Base-by-base conservation (phyloP, 306 rosid genomes). In the Cicer judaicum region DNA sequence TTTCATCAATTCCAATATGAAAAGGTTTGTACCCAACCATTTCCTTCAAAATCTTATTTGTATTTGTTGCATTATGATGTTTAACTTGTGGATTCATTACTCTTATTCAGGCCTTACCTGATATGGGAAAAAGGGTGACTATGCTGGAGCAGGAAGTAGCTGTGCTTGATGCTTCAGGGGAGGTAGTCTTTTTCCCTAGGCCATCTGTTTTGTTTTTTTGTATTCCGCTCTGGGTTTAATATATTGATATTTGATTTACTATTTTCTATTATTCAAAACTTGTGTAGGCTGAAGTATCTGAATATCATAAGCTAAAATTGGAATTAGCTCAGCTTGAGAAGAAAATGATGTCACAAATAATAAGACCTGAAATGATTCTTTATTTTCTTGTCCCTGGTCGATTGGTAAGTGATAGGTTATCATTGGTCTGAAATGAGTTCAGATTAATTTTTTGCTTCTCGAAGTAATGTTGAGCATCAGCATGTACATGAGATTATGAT, bases 1-100 rank as follows among this genome's bases (percentile, higher is more conserved):
- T 90, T 94, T 82, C 98, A 91, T 80, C 98, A 94, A 76, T 94
- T 94, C 84, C 98, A 94, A 84, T 80, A 94, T 76, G 98, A 94
- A 80, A 94, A 94, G 98, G 97, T 94, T 77, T 83, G 61, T 75
- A 52, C 78, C 47, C 16, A 74, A 38, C 69, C 82, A 70, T 82
- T 78, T 64, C 49, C 67, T 29, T 57, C 19, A 36, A 55, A 42
- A 38, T 76, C 36, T 14, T 36, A 56, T 78, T 74, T 38, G 44
- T 24, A 43, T 73, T 64, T 53, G 69, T 40, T 75, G 78, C 78
- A 24, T 62, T 55, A 18, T 64, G 71, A 68, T 66, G 24, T 42
- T 70, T 75, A 48, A 60, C 64, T 72, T 43, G 64, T 19, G 21
- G 68, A 38, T 69, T 73, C 52, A 11, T 65, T 36, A 15, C 76